Percentiles rank a stretch among this genome's conserved stretches.
These are phyloP conservation scores for Blastobotrys apis DNA, from an alignment of 1,139 yeast genomes.

Conservation along the genomic window DNA sequence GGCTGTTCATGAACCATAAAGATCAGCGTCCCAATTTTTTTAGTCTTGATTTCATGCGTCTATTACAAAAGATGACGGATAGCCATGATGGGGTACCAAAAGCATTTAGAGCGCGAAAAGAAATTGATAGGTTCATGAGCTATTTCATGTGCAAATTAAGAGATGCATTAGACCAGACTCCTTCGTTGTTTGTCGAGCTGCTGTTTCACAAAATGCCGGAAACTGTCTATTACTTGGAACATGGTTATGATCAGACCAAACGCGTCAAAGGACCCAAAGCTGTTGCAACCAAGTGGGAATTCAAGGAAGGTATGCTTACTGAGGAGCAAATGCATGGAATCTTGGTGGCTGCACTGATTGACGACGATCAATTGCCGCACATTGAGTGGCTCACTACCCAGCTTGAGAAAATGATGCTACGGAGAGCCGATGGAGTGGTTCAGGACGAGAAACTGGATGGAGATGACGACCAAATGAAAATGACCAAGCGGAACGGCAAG, in stretches of 20 bases:
- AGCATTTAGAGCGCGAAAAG: constrained; percentile 45
- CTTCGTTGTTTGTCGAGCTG: constrained; percentile 58
- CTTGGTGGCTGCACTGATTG: constrained; percentile 47
- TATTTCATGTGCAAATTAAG: constrained; percentile 65
- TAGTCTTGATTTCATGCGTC: constrained; percentile 70
- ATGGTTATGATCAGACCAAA: constrained; percentile 50
- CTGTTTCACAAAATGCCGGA: constrained; percentile 61
- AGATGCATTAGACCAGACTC: constrained; percentile 48
- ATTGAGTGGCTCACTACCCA: constrained; percentile 45
- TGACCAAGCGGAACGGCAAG: constrained; percentile 29
- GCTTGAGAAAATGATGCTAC: constrained; percentile 32
- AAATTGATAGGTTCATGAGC: constrained; percentile 61
- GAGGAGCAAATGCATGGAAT: constrained; percentile 36
- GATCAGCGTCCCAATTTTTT: constrained; percentile 57
- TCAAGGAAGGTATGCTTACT: constrained; percentile 26
- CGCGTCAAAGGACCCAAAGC: constrained; percentile 14
- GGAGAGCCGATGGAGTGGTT: constrained; percentile 18
- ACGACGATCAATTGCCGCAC: constrained; percentile 42
- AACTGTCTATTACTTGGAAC: constrained; percentile 41
- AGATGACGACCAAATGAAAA: constrained; percentile 15
- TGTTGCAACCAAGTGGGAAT: constrained; percentile 24
- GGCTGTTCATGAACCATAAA: constrained; percentile 61
- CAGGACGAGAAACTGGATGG: constrained; percentile 10
- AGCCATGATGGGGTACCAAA: constrained; percentile 34
- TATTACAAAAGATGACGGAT: constrained; percentile 46